Evolutionary conservation across 345 rosid species (phyloP), one percentile per base, ranked within the genome.

Genomic region (Cardiospermum halicacabum): DNA sequence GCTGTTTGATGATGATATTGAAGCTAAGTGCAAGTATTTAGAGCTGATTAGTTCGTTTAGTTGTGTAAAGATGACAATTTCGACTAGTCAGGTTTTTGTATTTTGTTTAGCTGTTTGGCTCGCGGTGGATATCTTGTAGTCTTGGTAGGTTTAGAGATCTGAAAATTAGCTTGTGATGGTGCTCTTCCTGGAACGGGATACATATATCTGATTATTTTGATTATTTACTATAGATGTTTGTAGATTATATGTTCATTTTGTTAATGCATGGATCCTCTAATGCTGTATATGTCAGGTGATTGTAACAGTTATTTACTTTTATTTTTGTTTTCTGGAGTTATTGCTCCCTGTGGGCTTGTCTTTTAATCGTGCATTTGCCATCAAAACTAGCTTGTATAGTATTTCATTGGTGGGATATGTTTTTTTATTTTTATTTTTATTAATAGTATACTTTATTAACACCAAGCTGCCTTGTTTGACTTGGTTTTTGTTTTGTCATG

Each of bases 391-490:
- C 18, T 32, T 8, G 1, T 36, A 64, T 51, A 4, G 5, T 1
- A 24, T 22, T 64, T 36, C 24, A 16, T 3, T 36, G 59, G 9
- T 1, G 26, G 25, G 36, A 11, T 39, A 37, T 25, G 40, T 39
- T 39, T 10, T 19, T 18, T 16, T n/a, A n/a, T n/a, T n/a, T n/a
- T n/a, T n/a, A n/a, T n/a, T n/a, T n/a, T 25, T 18, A 40, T 65
- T 49, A 28, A 53, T 43, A n/a, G 18, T 11, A 7, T 25, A 5
- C 5, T 8, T 45, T 22, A 4, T 45, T 56, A 48, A 30, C 48
- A 32, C 48, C 28, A 36, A 34, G 21, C 2, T 45, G 25, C 61
- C 53, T 56, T 66, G 22, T 15, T 56, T 56, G 55, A 22, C 62
- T 21, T 56, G 28, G 21, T 34, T 28, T 16, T 26, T 39, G 37